Evolutionary conservation across 768 basidiomycete genomes (phyloP).

Genomic region (Fistulinella prunicolor): DNA sequence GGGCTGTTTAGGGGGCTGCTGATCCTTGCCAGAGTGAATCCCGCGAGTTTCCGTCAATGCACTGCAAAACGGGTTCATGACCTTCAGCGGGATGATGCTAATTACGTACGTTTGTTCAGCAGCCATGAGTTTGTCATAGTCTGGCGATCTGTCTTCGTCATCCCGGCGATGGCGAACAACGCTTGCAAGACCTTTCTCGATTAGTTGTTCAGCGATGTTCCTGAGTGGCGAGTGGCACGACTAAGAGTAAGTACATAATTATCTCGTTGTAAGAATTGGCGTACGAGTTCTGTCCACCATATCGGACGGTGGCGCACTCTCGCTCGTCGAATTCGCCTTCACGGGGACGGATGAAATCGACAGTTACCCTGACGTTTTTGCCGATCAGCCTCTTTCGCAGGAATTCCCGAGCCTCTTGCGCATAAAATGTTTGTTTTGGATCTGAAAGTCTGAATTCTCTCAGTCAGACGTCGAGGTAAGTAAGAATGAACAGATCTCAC

Average conservation of each 20-base stretch:
- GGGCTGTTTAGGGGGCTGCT: slow-evolving; percentile 72
- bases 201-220: slow-evolving; percentile 88
- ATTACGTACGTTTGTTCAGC: slow-evolving; percentile 88
- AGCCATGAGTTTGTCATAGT: slow-evolving; percentile 93
- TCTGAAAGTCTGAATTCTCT: slow-evolving; percentile 62
- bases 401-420: slow-evolving; percentile 91
- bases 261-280: slow-evolving; percentile 19
- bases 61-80: slow-evolving; percentile 38
- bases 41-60: slow-evolving; percentile 77
- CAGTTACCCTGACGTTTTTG: slow-evolving; percentile 73
- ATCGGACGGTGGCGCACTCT: slow-evolving; percentile 87
- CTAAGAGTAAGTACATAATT: slow-evolving; percentile 2
- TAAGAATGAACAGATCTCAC: slow-evolving; percentile 38
- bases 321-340: slow-evolving; percentile 95
- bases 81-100: neutral
- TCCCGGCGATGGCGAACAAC: slow-evolving; percentile 91
- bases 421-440: slow-evolving; percentile 81
- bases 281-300: slow-evolving; percentile 77
- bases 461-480: slow-evolving; percentile 2
- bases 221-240: slow-evolving; percentile 36
- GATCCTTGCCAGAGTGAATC: slow-evolving; percentile 90
- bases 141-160: slow-evolving; percentile 93
- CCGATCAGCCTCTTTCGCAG: slow-evolving; percentile 90
- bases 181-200: slow-evolving; percentile 90
- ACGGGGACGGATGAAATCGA: slow-evolving; percentile 88